Evolutionary conservation across 1,284 basidiomycete species (phyloP), one percentile per base, ranked within the genome.

Genomic region (Leccinum subrobustum): DNA sequence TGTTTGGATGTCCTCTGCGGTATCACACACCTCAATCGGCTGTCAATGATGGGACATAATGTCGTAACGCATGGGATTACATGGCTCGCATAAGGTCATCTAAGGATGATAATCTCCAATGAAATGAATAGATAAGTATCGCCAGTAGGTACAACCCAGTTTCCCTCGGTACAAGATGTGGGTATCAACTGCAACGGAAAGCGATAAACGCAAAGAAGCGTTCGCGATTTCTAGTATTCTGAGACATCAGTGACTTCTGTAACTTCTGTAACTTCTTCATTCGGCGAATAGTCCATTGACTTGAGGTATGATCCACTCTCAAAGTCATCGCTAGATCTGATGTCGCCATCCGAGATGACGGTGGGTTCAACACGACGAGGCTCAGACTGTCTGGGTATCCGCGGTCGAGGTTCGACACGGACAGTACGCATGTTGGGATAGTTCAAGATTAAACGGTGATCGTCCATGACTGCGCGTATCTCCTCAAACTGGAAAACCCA

Each of bases 371-470:
- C 25, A 51, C 64, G 67, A 61, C 71, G 71, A 52, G 71, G 68
- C 39, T 75, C 74, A 51, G 64, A 51, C 54, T 71, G 70, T 52
- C 64, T 68, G 52, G 56, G 29, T 54, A 57, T 58, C 48, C 64
- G 61, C 33, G 61, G 61, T 50, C 73, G 72, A 35, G 74, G 73
- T 61, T 84, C 83, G 39, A 82, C 79, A 65, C 81, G 76, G 62
- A 80, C 76, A 50, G 78, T 82, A 57, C 82, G 82, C 77, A 84
- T 80, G 67, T 87, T 89, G 47, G 88, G 88, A 66, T 89, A 88
- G 68, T 82, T 82, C 66, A 90, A 71, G 61, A 81, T 80, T 44
- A 90, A 78, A 62, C 77, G 79, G 63, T 79, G 80, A 62, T 81
- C 81, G 61, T 84, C 83, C 78, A 85, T 84, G 20, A 82, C 79